Base-by-base conservation (phyloP, 306 rosid genomes). In the Begonia fuchsioides region DNA sequence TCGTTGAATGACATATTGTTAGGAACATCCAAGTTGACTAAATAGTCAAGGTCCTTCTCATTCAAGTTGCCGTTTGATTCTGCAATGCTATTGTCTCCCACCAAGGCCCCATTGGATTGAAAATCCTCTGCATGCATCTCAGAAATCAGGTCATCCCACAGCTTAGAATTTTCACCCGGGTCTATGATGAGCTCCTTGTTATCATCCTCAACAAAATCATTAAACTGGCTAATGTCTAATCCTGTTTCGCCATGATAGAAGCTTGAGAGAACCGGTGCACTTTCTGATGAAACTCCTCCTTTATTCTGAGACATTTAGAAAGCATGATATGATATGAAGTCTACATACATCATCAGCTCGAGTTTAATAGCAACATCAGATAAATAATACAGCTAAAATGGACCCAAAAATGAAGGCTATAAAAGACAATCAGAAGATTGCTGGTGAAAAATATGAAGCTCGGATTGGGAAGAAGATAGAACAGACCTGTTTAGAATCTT, bases 401-500 rank as follows among this genome's bases (percentile, higher is more conserved):
- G 3, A 26, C 5, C 5, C 5, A 26, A 26, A 26, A 26, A 26
- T 26, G 35, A 26, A 26, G 35, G 35, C n/a, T n/a, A n/a, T 26
- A 26, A 26, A 26, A 0, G 35, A 8, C 35, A 26, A 26, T 26
- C 8, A 26, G 1, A 6, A 26, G 35, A 8, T 26, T 20, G 3
- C 32, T 20, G 32, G 5, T 20, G 32, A 20, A 20, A 20, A 20
- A 20, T 20, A 20, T 20, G 5, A 20, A 20, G 32, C 32, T 20
- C 32, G 3, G 32, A 20, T 20, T 20, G 5, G 3, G 32, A 20
- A 20, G 32, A 20, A 20, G 32, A 20, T 20, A 20, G 14, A 20
- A 13, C 47, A 66, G 67, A 92, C 98, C 96, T 53, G 65, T 39
- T 76, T 74, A 50, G 77, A 68, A 44, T 81, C 82, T 6, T 54